Evolutionary conservation across 2,329 filamentous ascomycete genomes (phyloP), one percentile per base, ranked within the genome.

Genomic region (Ramichloridium luteum): DNA sequence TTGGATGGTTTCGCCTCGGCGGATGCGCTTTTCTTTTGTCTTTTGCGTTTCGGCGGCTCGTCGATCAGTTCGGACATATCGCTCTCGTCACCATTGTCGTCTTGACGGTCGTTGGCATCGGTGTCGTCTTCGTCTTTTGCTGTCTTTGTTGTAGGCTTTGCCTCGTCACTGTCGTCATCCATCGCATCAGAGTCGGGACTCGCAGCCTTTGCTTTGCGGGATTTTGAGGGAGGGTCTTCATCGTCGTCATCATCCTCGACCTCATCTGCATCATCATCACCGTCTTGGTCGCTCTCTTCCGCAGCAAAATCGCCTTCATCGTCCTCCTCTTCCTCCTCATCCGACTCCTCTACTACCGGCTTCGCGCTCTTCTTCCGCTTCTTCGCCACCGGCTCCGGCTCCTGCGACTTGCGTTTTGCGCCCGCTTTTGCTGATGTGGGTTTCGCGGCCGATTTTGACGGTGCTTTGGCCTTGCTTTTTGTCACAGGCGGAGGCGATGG

Each of bases 51-150:
- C 30, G 74, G 72, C 6, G 73, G 72, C 3, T 88, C 81, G 50
- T 93, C 86, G 25, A 90, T 61, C n/a, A 93, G 67, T 3, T 72
- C 68, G 0, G 81, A 88, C 55, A 84, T 61, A 32, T 81, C 77
- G 48, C 68, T 76, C 28, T 77, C 59, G 13, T 51, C 48, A 30
- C 43, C 48, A 13, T 44, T 36, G n/a, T 35, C 30, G 5, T 39
- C 32, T 26, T 37, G 23, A 6, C 34, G 13, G n/a, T 38, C 35
- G 9, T 37, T 36, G 12, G 44, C 39, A 13, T 39, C 36, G 30
- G 37, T 44, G 13, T 39, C 36, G 12, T 44, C 38, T 13, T 38
- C 25, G 14, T 37, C 40, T 27, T 16, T 16, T 9, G 27, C 28
- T 25, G 34, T 18, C 28, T 41, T 23, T 23, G 20, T 23, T n/a